Percentiles rank a stretch among this genome's conserved stretches.
Evolutionary conservation across 768 basidiomycete species (phyloP).

Genomic region (Serendipita sp.): DNA sequence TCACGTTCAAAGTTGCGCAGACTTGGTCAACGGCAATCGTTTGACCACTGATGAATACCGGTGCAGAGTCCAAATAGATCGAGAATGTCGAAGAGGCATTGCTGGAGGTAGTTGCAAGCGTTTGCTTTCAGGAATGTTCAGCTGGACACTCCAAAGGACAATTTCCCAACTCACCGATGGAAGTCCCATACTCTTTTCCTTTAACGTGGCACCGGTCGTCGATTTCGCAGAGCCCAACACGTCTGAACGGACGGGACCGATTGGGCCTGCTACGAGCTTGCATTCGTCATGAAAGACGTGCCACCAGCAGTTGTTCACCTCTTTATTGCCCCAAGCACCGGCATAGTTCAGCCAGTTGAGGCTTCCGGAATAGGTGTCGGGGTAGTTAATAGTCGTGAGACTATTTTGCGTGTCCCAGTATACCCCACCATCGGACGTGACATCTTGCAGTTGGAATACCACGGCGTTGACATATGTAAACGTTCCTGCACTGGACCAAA

Average conservation of each 20-base stretch:
- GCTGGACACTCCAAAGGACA: background rate
- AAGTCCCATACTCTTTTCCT: background rate
- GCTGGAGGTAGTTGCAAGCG: constrained; percentile 2
- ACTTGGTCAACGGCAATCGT: constrained; percentile 3
- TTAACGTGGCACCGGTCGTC: background rate
- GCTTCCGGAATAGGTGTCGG: constrained; percentile 5
- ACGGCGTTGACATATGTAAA: constrained; percentile 9
- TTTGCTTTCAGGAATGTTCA: background rate
- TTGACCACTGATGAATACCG: background rate
- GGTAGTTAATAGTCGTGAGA: constrained; percentile 8
- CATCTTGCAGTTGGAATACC: constrained; percentile 8
- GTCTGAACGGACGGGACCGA: constrained; percentile 3
- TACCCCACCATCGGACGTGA: constrained; percentile 5
- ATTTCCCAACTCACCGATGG: background rate
- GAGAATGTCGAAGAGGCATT: background rate
- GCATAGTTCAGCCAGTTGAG: constrained; percentile 7
- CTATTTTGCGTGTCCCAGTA: constrained; percentile 7
- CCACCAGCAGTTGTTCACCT: constrained; percentile 7
- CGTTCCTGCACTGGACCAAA: constrained; percentile 6
- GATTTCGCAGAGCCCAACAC: constrained; percentile 1
- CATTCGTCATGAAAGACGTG: constrained; percentile 6
- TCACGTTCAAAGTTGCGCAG: background rate
- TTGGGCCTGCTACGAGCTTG: constrained; percentile 4
- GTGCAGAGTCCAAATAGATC: background rate
- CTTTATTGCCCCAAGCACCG: constrained; percentile 8